Evolutionary conservation across 1,284 basidiomycete genomes (phyloP), one percentile per base, ranked within the genome.

Genomic region (Fomitopsis palustris): DNA sequence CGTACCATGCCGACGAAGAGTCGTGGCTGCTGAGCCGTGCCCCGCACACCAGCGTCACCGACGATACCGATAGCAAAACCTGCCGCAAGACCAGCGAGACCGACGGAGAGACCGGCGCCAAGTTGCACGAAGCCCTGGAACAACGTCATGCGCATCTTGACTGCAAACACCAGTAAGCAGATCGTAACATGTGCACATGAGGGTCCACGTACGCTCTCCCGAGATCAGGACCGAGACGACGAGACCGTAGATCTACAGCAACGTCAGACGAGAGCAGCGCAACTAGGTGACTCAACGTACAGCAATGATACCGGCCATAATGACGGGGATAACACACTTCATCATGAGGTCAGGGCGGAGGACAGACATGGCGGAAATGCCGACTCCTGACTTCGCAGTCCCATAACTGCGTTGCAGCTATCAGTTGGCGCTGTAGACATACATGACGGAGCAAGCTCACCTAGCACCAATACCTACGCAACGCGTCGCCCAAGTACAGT

Each of bases 221-320:
- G 91, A 86, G 72, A 96, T 94, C 65, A 96, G 83, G 58, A 95
- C 93, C 42, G 92, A 92, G 51, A 97, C 95, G 74, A 97, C 95
- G 63, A 97, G 86, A 70, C 95, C 95, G 76, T 98, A 98, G 65
- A 87, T 81, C 79, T 81, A 12, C 6, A 19, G 37, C 17, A 37
- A 29, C n/a, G 23, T 27, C 2, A 38, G 25, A 8, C 7, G 16
- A 23, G 1, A 16, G 37, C n/a, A 54, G n/a, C 6, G 42, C 14
- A 17, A 17, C 10, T 31, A 14, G 14, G 16, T 23, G 27, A 23
- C 12, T 9, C 21, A 12, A 37, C 86, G 68, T 66, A 95, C 93
- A 72, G 91, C 95, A 77, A 97, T 96, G 80, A 99, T 98, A 95
- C 96, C 96, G 81, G 96, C 95, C 96, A 99, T 98, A 77, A 99